Evolutionary conservation across 495 filamentous ascomycete species (phyloP).

Genomic region (Penicillium silybi): DNA sequence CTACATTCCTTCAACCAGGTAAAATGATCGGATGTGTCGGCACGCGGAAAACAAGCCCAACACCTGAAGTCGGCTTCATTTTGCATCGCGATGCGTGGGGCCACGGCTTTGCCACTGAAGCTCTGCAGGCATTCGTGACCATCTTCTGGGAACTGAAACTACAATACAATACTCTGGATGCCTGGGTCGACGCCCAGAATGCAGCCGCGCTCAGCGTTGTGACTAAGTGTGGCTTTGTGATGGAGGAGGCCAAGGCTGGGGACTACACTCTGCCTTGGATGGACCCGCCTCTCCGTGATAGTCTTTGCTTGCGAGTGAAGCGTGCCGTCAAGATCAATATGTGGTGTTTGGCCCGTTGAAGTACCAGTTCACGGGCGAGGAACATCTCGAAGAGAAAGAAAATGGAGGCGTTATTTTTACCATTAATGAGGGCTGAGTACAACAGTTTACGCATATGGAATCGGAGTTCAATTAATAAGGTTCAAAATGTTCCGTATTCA

Average conservation of each 20-base stretch:
- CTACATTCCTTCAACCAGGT: neutral
- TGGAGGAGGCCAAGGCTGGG: constrained; percentile 9
- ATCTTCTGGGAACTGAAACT: constrained; percentile 25
- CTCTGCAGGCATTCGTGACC: constrained; percentile 20
- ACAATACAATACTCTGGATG: constrained; percentile 14
- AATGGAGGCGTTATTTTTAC: too few species aligned
- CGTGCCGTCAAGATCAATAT: neutral
- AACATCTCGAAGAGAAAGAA: too few species aligned
- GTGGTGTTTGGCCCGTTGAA: neutral
- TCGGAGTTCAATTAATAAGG: neutral
- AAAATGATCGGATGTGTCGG: constrained; percentile 8
- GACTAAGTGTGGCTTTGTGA: constrained; percentile 18
- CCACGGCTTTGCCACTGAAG: constrained; percentile 30
- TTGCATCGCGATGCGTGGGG: constrained; percentile 28
- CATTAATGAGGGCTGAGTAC: neutral
- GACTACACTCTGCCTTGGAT: constrained; percentile 22
- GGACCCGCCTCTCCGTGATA: constrained; percentile 9
- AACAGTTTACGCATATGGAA: neutral
- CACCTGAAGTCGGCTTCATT: constrained; percentile 28
- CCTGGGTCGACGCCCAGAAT: constrained; percentile 18
- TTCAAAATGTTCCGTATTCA: neutral
- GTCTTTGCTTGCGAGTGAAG: constrained; percentile 3
- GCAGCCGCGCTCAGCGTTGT: constrained; percentile 15
- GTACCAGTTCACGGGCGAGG: neutral
- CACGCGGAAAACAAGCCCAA: constrained; percentile 9